Base-by-base conservation (phyloP, 1,284 basidiomycete genomes). In the Chalciporus piperatoides region DNA sequence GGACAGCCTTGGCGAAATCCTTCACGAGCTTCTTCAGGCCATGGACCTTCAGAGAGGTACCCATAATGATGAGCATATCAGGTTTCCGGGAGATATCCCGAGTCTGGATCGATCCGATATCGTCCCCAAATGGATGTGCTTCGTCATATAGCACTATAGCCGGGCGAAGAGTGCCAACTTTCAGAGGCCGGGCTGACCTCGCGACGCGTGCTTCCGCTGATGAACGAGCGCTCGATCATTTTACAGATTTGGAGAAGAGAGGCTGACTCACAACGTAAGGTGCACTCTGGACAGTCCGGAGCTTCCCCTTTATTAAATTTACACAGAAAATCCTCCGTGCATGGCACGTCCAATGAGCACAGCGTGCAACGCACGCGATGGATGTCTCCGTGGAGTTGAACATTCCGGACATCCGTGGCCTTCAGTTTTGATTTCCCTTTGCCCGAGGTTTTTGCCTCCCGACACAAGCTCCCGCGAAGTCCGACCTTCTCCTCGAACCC, bases 21-120 rank as follows among this genome's bases (percentile, higher is more conserved):
- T 94, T 94, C 38, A 97, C 92, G 33, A 97, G 81, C 59, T 86
- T 88, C 70, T 92, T 94, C 46, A 97, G 76, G 6, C 95, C 95
- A 59, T 95, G 92, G 7, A 97, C 92, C 65, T 97, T 96, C 57
- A 98, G 80, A 24, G 91, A 94, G 12, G 95, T 98, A 36, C 95
- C 95, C 85, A 97, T 96, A 57, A 98, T 87, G 60, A 98, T 86
- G 37, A 98, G 75, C 71, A 97, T 77, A 63, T 97, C 95, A 1
- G 95, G 95, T 60, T 83, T 84, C 44, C 83, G 82, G 10, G 72
- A 67, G 12, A 93, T 65, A 66, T 96, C 93, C 17, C 76, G 71
- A 2, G 80, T 73, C 56, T 92, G 85, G 11, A 94, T 84, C 41
- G 68, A 67, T 28, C 89, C 92, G 56, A 95, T 94, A 48, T 92